Evolutionary conservation across 345 rosid species (phyloP).

Genomic region (Turritis glabra): DNA sequence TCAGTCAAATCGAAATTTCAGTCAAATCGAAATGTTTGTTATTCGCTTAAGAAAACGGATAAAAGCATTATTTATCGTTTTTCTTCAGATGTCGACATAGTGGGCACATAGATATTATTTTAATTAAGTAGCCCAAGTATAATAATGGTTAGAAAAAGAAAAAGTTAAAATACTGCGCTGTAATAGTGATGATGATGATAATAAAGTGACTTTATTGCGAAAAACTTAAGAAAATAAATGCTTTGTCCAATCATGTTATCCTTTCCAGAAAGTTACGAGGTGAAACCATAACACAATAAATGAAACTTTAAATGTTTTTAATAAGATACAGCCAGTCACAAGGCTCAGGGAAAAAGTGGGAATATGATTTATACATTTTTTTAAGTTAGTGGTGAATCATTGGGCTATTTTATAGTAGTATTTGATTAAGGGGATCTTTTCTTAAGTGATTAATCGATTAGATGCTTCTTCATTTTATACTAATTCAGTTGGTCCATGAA

Average conservation of each 20-base stretch:
- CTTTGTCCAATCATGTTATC: conserved; percentile 34
- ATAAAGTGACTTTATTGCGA: conserved; percentile 23
- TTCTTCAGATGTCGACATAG: conserved; percentile 32
- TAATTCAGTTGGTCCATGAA: conserved; percentile 5
- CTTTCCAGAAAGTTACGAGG: conserved; percentile 35
- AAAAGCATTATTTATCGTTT: neutral
- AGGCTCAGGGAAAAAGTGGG: conserved; percentile 9
- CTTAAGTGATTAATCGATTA: conserved; percentile 20
- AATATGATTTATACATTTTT: conserved; percentile 4
- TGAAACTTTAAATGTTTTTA: neutral
- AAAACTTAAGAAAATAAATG: neutral
- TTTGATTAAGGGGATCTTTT: neutral
- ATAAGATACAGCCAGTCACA: conserved; percentile 28
- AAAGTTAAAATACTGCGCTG: conserved; percentile 24
- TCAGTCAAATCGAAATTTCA: neutral
- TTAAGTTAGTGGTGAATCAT: conserved; percentile 34
- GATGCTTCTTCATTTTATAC: conserved; percentile 10
- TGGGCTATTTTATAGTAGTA: conserved; percentile 16
- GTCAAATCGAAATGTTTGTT: neutral
- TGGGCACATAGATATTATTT: conserved; percentile 21
- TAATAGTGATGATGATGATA: conserved; percentile 23
- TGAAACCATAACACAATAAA: conserved; percentile 32
- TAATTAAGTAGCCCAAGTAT: neutral
- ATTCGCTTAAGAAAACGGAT: neutral
- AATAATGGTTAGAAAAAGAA: conserved; percentile 12